A percentile compares a stretch with the other conserved stretches of the same genome.
Conservation (phyloP, 2,329 filamentous ascomycete species). For the Colletotrichum nymphaeae region DNA sequence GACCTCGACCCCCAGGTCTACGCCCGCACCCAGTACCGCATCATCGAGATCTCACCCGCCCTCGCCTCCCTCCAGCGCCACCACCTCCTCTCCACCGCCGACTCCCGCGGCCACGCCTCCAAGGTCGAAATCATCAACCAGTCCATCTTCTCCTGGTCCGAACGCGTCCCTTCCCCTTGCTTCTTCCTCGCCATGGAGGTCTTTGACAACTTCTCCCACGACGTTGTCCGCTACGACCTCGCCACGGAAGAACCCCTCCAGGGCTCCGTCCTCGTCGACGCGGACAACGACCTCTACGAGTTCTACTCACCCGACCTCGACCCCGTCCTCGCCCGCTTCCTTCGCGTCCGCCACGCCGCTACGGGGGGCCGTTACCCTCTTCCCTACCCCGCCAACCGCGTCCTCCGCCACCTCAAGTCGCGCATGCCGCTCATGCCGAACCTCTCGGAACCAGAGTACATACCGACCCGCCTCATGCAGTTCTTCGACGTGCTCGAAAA, state of each 20-base stretch:
- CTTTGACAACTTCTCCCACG: constrained; percentile 98
- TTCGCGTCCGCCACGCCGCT: constrained; percentile 86
- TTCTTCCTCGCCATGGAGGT: constrained; percentile 99
- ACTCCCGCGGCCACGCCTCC: constrained; percentile 79
- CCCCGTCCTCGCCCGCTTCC: constrained; percentile 82
- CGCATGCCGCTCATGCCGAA: constrained; percentile 79
- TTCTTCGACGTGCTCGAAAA: constrained; percentile 93
- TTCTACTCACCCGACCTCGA: constrained; percentile 88
- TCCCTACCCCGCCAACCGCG: constrained; percentile 64
- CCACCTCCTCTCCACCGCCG: constrained; percentile 74
- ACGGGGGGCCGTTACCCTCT: constrained; percentile 72
- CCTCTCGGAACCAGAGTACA: constrained; percentile 87
- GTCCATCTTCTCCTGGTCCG: constrained; percentile 94
- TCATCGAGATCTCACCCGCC: constrained; percentile 92
- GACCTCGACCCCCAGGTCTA: constrained; percentile 92
- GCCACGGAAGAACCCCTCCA: constrained; percentile 85
- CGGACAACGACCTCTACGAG: constrained; percentile 90
- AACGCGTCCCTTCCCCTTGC: constrained; percentile 89
- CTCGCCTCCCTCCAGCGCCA: constrained; percentile 82
- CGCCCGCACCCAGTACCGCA: constrained; percentile 89
- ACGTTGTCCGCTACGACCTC: constrained; percentile 90
- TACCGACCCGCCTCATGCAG: constrained; percentile 93
- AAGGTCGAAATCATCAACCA: constrained; percentile 96
- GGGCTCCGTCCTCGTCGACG: constrained; percentile 88
- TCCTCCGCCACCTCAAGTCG: constrained; percentile 71